Evolutionary conservation across 108 stramenopile genomes (phyloP), one percentile per base, ranked within the genome.

Genomic region (Skeletonema tropicum): DNA sequence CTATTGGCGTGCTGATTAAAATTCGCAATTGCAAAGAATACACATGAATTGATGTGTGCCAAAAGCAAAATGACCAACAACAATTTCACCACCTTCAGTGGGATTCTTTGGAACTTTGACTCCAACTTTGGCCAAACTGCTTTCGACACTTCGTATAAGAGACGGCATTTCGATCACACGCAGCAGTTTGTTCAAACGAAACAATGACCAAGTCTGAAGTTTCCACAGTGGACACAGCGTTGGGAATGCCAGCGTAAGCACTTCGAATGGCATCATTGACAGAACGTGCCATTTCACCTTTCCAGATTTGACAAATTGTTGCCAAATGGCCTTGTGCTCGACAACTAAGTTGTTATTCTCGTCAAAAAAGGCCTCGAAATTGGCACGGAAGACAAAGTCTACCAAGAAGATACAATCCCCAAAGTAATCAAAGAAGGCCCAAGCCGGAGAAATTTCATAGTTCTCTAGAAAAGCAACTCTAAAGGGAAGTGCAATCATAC

Each of bases 11-110:
- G 70, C 64, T 80, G 78, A 69, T 83, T 70, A 29, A 69, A 70
- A 38, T 83, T 83, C 14, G 82, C 86, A 23, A 86, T 64, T 8
- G 70, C 60, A 67, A 80, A 86, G 36, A 83, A 86, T 29, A 81
- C 58, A 23, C 82, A 83, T 9, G 79, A 75, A 45, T 71, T 74
- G 33, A 83, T 46, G 64, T 86, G 86, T 5, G 82, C 75, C 25
- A 74, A 23, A 10, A 80, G 23, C 25, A 86, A 42, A 38, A 86
- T 83, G 15, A 76, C 65, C 36, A 76, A 14, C 3, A 86, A 36
- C 4, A 83, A 64, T 38, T 83, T 83, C 38, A 64, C 35, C 7
- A 86, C 67, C 39, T 79, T 78, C 1, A 86, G 29, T 17, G 60
- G 60, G 60, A 64, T 86, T 86, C 46, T 79, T 83, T 17, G 82